Evolutionary conservation across 768 basidiomycete genomes (phyloP), one percentile per base, ranked within the genome.

Genomic region (Lactifluus echinatus): DNA sequence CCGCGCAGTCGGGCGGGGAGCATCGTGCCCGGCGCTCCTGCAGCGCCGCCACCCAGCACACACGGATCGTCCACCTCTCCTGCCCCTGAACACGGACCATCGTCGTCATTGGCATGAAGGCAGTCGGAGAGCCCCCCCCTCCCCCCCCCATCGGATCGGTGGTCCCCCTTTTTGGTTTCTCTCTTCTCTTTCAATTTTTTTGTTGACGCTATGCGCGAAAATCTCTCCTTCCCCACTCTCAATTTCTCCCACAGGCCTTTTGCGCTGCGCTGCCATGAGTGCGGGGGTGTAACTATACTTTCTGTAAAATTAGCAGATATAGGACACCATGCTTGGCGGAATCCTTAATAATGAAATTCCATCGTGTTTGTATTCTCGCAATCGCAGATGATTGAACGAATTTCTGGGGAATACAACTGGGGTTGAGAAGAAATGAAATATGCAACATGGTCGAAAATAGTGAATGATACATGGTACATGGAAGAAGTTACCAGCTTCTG

Each of bases 1-100:
- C 75, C 68, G 17, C 66, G 68, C 26, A 63, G 65, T 46, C 58
- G 65, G 5, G 50, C 62, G 51, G 51, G 48, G 34, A 62, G 60
- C 19, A 33, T 62, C 28, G 56, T 62, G 12, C 54, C 61, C 4
- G 53, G 53, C 8, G 21, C 34, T 0, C 33, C 31, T 15, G 39
- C 19, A 31, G 31, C 11, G 19, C 37, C 2, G 37, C 6, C 15
- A 8, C 44, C 8, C n/a, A n/a, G n/a, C n/a, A n/a, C n/a, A n/a
- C n/a, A n/a, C n/a, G n/a, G n/a, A 28, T 26, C 15, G 26, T 6
- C 1, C 1, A 33, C 49, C 1, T 34, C 43, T 1, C 12, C 29
- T 12, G 29, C 44, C 17, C 40, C 50, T 23, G 59, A 62, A 52
- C 17, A 45, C 21, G 53, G 53, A 33, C 23, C 19, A 31, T 39